These are phyloP conservation scores for Nicotiana otophora DNA, from an alignment of 257 asterid species.

Conservation along the genomic window DNA sequence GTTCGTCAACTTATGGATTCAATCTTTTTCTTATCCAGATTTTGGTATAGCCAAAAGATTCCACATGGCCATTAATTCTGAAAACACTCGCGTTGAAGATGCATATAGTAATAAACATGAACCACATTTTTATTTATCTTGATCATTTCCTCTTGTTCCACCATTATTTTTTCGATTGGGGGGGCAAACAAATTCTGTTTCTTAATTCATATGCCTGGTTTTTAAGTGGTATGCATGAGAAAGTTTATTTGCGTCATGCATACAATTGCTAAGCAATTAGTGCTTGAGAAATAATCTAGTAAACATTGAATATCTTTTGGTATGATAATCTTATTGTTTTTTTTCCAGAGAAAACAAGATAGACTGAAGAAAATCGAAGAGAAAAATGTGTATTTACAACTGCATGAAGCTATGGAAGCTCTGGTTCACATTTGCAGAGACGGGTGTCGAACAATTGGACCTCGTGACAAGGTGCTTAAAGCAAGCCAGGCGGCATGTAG, in stretches of 20 bases:
- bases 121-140: too few relatives aligned
- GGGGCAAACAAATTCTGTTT: too few relatives aligned
- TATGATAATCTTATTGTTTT: not conserved
- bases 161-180: too few relatives aligned
- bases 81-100: too few relatives aligned
- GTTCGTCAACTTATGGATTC: too few relatives aligned
- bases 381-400: conserved; percentile 69
- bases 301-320: not conserved
- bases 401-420: conserved; percentile 95
- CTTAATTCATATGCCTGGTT: not conserved
- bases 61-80: too few relatives aligned
- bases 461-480: conserved; percentile 64
- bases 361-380: conserved; percentile 60
- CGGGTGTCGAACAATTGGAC: conserved; percentile 88
- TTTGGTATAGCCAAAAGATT: too few relatives aligned
- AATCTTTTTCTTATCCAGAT: too few relatives aligned
- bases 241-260: not conserved
- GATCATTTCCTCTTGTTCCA: too few relatives aligned
- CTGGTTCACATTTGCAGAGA: conserved; percentile 76
- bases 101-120: too few relatives aligned
- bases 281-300: not conserved
- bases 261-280: not conserved
- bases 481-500: conserved; percentile 47
- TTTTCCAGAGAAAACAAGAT: conserved; percentile 69
- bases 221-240: not conserved